Conservation (phyloP, 2,329 filamentous ascomycete genomes). For the Didymella pinodella region DNA sequence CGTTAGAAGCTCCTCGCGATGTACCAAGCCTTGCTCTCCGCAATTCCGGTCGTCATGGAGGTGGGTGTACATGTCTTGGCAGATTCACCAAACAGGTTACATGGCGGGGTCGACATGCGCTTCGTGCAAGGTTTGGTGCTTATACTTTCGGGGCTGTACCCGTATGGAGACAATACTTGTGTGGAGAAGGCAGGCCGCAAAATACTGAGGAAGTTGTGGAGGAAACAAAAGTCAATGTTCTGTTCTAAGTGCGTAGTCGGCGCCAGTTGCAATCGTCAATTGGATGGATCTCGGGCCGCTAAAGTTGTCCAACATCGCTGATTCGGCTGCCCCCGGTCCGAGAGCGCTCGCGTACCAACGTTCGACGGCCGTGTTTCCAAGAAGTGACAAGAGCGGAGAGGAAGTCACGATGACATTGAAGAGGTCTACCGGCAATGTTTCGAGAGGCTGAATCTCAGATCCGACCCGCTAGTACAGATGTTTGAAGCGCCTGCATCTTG, state of each 20-base stretch:
- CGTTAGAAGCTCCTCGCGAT: constrained; percentile 15
- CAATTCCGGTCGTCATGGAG: constrained; percentile 26
- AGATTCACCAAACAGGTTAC: constrained; percentile 19
- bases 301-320: constrained; percentile 6
- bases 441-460: background rate
- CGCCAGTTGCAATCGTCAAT: constrained; percentile 8
- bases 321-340: constrained; percentile 24
- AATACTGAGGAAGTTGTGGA: constrained; percentile 22
- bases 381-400: constrained; percentile 1
- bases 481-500: too few species aligned
- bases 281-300: constrained; percentile 30
- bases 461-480: background rate
- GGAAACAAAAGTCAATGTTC: constrained; percentile 7
- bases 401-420: constrained; percentile 1
- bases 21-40: constrained; percentile 35
- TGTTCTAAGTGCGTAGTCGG: constrained; percentile 16
- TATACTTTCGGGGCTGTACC: constrained; percentile 21
- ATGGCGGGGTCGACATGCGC: constrained; percentile 21
- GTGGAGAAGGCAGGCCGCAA: constrained; percentile 7
- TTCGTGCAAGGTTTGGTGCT: constrained; percentile 12
- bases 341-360: constrained; percentile 2
- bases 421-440: background rate
- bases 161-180: constrained; percentile 14
- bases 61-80: constrained; percentile 27
- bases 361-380: constrained; percentile 7